Evolutionary conservation across 768 basidiomycete species (phyloP), one percentile per base, ranked within the genome.

Genomic region (Rhizopogon salebrosus): DNA sequence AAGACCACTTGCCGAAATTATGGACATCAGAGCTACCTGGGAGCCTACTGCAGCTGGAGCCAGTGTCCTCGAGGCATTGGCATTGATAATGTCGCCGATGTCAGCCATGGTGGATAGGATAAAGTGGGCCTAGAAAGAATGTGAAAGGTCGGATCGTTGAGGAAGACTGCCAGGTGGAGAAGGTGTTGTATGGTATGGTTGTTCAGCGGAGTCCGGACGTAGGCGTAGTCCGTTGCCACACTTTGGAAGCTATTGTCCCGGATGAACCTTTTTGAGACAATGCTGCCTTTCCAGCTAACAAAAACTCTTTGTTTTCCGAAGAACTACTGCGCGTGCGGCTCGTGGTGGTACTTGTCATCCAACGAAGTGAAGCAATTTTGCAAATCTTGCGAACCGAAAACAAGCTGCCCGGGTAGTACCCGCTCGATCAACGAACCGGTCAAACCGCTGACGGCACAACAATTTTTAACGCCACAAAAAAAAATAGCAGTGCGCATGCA

Each of bases 11-110:
- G 90, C 89, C 48, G 89, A 90, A 52, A 91, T 56, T 52, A 80
- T 68, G 57, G 75, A 75, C 89, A 91, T 91, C 39, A 90, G 74
- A 38, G 75, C 76, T 40, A 88, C 82, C 67, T 92, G 89, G n/a
- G 82, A 82, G 56, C 78, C 85, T 26, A 92, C 89, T 51, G 89
- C 88, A 54, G 78, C 77, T 70, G 89, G 89, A 77, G 82, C 83
- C 79, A 87, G 83, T 77, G 84, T 77, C 79, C 87, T 73, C 51
- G 72, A 60, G 52, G 57, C 20, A 11, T 69, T 72, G 42, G 62
- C 55, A 53, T 67, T 53, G 59, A 74, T 66, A 51, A 76, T 63
- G 35, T 62, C 37, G 22, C 61, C 64, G 24, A 67, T 67, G 58
- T 56, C 55, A 42, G 69, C 42, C 71, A 74, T 74, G 41, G 46